These are phyloP conservation scores for Magnusiomyces clavatus DNA, from an alignment of 1,139 yeast species.

Conservation along the genomic window DNA sequence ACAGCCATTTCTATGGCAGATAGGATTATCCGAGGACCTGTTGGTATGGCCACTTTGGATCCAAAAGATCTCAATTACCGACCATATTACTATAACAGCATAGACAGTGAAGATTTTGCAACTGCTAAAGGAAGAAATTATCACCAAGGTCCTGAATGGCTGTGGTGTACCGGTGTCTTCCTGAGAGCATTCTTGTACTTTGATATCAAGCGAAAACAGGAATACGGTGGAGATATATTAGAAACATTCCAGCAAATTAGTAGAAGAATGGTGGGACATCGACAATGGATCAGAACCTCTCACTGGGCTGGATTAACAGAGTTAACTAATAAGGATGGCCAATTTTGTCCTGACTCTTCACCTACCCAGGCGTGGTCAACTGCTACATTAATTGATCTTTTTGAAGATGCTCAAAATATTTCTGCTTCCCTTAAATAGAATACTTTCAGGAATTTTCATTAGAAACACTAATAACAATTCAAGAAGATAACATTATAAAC, in stretches of 20 bases:
- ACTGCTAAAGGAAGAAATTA: conserved; percentile 94
- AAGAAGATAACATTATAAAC: too few species aligned
- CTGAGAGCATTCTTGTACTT: conserved; percentile 62
- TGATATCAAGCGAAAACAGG: conserved; percentile 36
- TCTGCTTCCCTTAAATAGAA: not conserved
- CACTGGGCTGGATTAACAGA: conserved; percentile 95
- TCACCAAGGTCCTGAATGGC: conserved; percentile 99
- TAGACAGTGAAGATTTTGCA: conserved; percentile 78
- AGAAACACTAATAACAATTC: not conserved
- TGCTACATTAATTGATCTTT: conserved; percentile 75
- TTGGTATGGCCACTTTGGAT: conserved; percentile 88
- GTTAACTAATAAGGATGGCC: conserved; percentile 83
- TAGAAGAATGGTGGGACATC: conserved; percentile 54
- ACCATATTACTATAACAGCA: conserved; percentile 77
- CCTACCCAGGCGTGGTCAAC: conserved; percentile 98
- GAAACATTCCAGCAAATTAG: conserved; percentile 39
- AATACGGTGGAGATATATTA: conserved; percentile 17
- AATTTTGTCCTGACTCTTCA: conserved; percentile 71
- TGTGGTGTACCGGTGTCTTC: conserved; percentile 85
- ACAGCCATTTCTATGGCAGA: conserved; percentile 68
- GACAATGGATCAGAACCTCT: conserved; percentile 60
- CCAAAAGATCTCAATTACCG: conserved; percentile 88
- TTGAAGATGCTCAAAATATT: conserved; percentile 43
- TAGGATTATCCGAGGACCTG: conserved; percentile 67
- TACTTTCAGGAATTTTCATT: not conserved